These are phyloP conservation scores for Anthracocystis walkeri DNA, from an alignment of 1,284 basidiomycete genomes.

Conservation along the genomic window DNA sequence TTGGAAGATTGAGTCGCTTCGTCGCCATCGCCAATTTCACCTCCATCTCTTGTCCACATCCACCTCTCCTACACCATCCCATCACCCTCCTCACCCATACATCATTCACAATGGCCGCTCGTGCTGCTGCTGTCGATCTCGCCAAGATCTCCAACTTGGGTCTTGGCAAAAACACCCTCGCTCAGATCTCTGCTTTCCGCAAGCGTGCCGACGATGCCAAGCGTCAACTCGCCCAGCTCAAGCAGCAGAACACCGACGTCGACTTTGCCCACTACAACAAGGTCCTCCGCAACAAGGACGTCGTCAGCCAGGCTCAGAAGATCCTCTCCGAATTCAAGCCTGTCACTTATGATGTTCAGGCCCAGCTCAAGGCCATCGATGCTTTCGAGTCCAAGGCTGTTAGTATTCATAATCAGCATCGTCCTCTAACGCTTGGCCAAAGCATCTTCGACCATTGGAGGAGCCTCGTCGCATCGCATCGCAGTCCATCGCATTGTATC, in stretches of 20 bases:
- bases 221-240: constrained; percentile 79
- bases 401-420: constrained; percentile 28
- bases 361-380: constrained; percentile 95
- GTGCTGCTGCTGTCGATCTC: constrained; percentile 62
- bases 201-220: constrained; percentile 92
- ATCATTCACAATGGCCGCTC: constrained; percentile 55
- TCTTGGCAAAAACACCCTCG: constrained; percentile 68
- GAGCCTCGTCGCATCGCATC: constrained; percentile 9
- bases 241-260: constrained; percentile 80
- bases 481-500: constrained; percentile 10
- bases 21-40: constrained; percentile 10
- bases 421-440: background rate
- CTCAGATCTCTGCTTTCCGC: constrained; percentile 90
- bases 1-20: background rate
- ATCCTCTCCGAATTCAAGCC: constrained; percentile 90
- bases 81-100: background rate
- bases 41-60: constrained; percentile 4
- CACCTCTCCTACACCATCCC: constrained; percentile 6
- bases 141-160: constrained; percentile 66
- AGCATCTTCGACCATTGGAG: background rate
- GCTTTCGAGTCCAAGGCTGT: constrained; percentile 97
- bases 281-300: constrained; percentile 84
- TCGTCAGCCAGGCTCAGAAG: constrained; percentile 94
- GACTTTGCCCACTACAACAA: constrained; percentile 93
- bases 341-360: constrained; percentile 90